phyloP scores from a whole-genome alignment of 1,284 basidiomycete species.

The Cutaneotrichosporon cavernicola region DNA sequence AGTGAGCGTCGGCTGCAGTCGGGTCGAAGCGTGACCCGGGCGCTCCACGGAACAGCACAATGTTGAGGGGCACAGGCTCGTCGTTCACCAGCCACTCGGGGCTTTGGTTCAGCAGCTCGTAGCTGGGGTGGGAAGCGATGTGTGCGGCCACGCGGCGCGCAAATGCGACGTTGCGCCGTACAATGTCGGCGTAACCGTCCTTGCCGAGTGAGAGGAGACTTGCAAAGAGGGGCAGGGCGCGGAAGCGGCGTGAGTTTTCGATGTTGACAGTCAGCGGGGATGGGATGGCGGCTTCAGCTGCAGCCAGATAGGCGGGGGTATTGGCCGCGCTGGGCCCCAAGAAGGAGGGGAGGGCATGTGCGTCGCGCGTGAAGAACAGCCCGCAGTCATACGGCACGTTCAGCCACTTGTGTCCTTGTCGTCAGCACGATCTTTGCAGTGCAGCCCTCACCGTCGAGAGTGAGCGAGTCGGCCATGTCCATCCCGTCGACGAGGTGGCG shows the following conservation, averaged over 20 bases:
- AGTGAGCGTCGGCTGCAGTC: conserved; percentile 21
- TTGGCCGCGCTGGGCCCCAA: conserved; percentile 53
- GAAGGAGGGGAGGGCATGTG: conserved; percentile 43
- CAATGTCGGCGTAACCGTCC: conserved; percentile 54
- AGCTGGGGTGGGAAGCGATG: conserved; percentile 41
- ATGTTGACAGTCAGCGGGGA: conserved; percentile 53
- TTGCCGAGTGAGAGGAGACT: conserved; percentile 54
- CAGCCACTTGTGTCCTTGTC: conserved; percentile 55
- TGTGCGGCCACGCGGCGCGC: conserved; percentile 49
- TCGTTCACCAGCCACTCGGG: conserved; percentile 15
- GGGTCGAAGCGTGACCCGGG: conserved; percentile 29
- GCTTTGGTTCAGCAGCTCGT: conserved; percentile 49
- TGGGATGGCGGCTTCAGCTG: conserved; percentile 20
- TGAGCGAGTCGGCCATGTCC: conserved; percentile 55
- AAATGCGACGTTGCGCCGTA: conserved; percentile 55
- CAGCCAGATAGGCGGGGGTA: conserved; percentile 54
- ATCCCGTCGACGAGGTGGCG: conserved; percentile 49
- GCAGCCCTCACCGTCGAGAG: conserved; percentile 52
- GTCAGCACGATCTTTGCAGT: conserved; percentile 7
- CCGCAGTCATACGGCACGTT: conserved; percentile 59
- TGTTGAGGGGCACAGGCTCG: conserved; percentile 52
- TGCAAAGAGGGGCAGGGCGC: conserved; percentile 57
- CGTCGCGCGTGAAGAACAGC: conserved; percentile 54
- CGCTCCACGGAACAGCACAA: conserved; percentile 55
- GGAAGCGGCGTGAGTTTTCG: conserved; percentile 58